These are phyloP conservation scores for Myriosclerotinia scirpicola DNA, from an alignment of 2,329 filamentous ascomycete genomes.

Conservation along the genomic window DNA sequence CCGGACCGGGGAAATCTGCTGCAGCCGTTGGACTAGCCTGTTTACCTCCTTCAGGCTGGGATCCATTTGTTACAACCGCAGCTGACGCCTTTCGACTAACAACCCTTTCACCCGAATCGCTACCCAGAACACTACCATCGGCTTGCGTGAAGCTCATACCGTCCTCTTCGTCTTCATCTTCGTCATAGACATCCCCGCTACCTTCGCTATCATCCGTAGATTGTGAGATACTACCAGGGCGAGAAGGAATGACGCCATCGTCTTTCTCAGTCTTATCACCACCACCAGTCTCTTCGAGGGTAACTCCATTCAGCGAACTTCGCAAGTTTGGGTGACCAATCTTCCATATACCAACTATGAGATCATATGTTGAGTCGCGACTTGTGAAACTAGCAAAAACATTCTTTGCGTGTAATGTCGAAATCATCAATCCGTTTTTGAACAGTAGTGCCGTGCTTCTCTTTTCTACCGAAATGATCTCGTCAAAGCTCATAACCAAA, in stretches of 20 bases:
- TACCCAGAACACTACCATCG: slow-evolving; percentile 46
- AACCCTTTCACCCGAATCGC: slow-evolving; percentile 59
- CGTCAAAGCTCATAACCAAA: slow-evolving; percentile 95
- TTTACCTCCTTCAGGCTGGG: slow-evolving; percentile 50
- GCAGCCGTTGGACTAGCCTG: slow-evolving; percentile 48
- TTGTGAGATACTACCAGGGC: slow-evolving; percentile 52
- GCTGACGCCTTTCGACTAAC: slow-evolving; percentile 73
- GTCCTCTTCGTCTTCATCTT: slow-evolving; percentile 75
- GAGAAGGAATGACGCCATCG: slow-evolving; percentile 40
- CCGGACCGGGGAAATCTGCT: slow-evolving; percentile 80
- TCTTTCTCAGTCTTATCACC: slow-evolving; percentile 93
- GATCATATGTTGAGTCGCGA: slow-evolving; percentile 91
- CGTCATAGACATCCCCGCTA: slow-evolving; percentile 74
- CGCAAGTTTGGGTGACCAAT: slow-evolving; percentile 89
- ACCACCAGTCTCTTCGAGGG: slow-evolving; percentile 72
- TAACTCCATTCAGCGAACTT: slow-evolving; percentile 86
- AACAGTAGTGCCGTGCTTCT: slow-evolving; percentile 93
- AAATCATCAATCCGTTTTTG: slow-evolving; percentile 96
- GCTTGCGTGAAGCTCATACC: slow-evolving; percentile 55
- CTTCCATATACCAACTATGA: slow-evolving; percentile 98
- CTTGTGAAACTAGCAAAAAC: slow-evolving; percentile 94
- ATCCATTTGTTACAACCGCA: slow-evolving; percentile 48
- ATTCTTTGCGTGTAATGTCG: slow-evolving; percentile 91
- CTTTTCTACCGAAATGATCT: slow-evolving; percentile 95
- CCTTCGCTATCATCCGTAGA: slow-evolving; percentile 58